Evolutionary conservation across 2,329 filamentous ascomycete genomes (phyloP), one percentile per base, ranked within the genome.

Genomic region (Myriosclerotinia scirpicola): DNA sequence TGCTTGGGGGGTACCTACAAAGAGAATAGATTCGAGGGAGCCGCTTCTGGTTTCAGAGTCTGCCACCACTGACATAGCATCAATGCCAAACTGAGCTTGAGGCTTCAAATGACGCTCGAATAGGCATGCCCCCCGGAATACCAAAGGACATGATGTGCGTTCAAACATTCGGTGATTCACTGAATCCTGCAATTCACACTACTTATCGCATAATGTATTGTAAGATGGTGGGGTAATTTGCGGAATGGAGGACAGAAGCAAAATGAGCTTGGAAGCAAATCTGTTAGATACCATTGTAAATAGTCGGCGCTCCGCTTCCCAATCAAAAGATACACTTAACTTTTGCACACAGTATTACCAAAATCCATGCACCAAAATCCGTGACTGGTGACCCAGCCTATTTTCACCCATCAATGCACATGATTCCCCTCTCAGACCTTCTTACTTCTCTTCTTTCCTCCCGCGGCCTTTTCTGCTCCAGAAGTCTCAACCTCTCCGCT

Each of bases 361-460:
- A 34, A 34, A 34, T 4, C 30, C 30, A 34, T 34, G 30, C 58
- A 50, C n/a, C 58, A 17, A 60, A 50, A 44, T 60, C 58, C 44
- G 38, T 60, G 17, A 22, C 58, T 60, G 30, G 38, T 44, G 44
- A 17, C 5, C 62, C 17, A 56, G 20, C 22, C 14, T 26, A 42
- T 65, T 58, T 46, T 50, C 34, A 55, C 36, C 44, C 34, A 55
- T 17, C 44, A 48, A 20, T 38, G 5, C 58, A 50, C 9, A 20
- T 50, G 34, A 22, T 30, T 34, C 30, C 30, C 4, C 30, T 5
- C 54, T 68, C 40, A 71, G 44, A 65, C 67, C 71, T 76, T 76
- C 70, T 76, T 76, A 14, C 67, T 67, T 67, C 72, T 72, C 68
- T 72, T 75, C 69, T 74, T 74, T 40, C 64, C 67, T 17, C 56